Percentiles rank a stretch among this genome's conserved stretches.
Evolutionary conservation across 2,329 filamentous ascomycete genomes (phyloP).

Genomic region (Trichoderma cornu-damae): DNA sequence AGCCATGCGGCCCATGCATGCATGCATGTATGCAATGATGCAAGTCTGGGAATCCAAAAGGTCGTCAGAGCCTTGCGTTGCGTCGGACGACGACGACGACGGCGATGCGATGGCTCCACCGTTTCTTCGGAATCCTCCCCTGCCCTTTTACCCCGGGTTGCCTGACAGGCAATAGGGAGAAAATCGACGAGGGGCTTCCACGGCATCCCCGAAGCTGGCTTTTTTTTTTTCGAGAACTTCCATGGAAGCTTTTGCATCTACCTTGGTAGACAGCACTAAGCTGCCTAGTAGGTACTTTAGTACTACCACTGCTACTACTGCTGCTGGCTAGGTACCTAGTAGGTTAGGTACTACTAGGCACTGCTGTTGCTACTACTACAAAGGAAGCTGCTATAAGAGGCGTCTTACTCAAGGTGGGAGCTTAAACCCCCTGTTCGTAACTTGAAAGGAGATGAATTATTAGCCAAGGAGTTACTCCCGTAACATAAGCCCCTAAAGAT

Average conservation of each 20-base stretch:
- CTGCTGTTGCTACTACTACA: background rate
- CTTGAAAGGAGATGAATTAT: too few species aligned
- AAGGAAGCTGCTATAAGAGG: too few species aligned
- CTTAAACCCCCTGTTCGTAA: too few species aligned
- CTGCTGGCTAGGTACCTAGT: too few species aligned
- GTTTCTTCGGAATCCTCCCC: background rate
- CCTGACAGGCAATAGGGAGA: background rate
- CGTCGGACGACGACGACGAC: conserved; percentile 7
- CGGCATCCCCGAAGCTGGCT: conserved; percentile 10
- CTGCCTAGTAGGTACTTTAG: too few species aligned
- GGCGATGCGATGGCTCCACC: conserved; percentile 1
- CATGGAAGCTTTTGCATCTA: conserved; percentile 1
- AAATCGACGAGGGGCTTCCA: background rate
- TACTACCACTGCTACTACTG: too few species aligned
- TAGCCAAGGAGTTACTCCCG: too few species aligned
- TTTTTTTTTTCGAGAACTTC: conserved; percentile 2
- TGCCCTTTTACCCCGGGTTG: conserved; percentile 1
- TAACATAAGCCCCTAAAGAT: too few species aligned
- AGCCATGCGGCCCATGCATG: background rate
- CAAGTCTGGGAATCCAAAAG: background rate
- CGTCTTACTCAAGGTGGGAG: too few species aligned
- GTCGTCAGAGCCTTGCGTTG: conserved; percentile 1
- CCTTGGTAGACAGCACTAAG: too few species aligned
- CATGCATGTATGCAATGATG: conserved; percentile 9
- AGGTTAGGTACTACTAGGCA: background rate